Conservation (phyloP, 257 asterid genomes). For the Ajuga chamaepitys region DNA sequence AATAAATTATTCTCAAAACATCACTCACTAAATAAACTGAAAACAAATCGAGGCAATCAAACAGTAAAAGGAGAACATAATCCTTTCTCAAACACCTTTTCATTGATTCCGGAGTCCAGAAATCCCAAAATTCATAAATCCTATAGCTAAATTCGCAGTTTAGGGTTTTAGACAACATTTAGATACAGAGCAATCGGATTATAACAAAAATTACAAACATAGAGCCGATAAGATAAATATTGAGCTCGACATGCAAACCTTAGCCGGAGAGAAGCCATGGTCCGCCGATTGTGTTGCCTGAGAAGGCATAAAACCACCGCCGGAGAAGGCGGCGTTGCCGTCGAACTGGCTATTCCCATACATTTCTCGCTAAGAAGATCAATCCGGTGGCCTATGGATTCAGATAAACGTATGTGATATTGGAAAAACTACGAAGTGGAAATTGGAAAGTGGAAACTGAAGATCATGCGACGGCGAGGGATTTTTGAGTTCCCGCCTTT, state of each 20-base stretch:
- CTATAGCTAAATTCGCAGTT: neutral
- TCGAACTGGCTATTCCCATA: conserved; percentile 57
- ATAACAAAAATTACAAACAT: neutral
- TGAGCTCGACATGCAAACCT: conserved; percentile 28
- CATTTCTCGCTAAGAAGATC: conserved; percentile 26
- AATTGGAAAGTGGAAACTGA: neutral
- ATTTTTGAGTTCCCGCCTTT: conserved; percentile 28
- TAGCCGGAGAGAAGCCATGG: conserved; percentile 49
- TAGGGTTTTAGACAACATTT: conserved; percentile 25
- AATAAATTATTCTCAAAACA: neutral
- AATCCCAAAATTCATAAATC: neutral
- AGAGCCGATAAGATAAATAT: neutral
- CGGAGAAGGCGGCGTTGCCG: conserved; percentile 92
- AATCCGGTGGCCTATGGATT: neutral
- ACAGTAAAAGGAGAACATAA: neutral
- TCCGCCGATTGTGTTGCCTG: conserved; percentile 80
- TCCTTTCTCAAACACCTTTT: neutral
- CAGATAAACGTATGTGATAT: neutral
- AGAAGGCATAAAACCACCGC: conserved; percentile 97
- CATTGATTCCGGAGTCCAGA: neutral
- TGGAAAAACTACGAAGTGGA: neutral
- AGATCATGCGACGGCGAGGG: neutral
- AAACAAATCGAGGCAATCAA: neutral
- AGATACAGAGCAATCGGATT: neutral
- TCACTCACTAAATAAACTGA: neutral